Evolutionary conservation across 2,329 filamentous ascomycete species (phyloP), one percentile per base, ranked within the genome.

Genomic region (Alternaria longipes): DNA sequence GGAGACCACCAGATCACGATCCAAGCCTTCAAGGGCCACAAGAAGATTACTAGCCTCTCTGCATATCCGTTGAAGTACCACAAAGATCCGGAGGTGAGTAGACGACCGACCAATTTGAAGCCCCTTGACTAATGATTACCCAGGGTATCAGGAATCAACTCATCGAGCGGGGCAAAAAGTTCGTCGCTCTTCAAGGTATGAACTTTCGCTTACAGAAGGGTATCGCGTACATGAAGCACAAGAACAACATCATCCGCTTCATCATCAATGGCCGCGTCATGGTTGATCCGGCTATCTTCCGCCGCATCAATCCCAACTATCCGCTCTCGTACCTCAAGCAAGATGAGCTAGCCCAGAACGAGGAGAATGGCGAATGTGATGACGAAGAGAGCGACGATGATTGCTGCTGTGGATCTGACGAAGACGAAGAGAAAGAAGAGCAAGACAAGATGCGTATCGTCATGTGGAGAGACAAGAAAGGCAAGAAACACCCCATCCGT

Each of bases 181-280:
- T 97, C 72, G 90, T 94, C 9, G 80, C 86, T 0, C 84, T 97
- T n/a, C 86, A 89, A 64, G 93, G 93, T 22, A 91, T 93, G 78
- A 89, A 94, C 69, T 97, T 95, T 81, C 90, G 89, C 68, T 89
- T 87, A 71, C 91, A 94, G 76, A 90, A 94, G 56, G 93, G 93
- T 3, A 88, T 97, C 80, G 93, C 91, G 0, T 97, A 93, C 78
- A 87, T 89, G 81, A 96, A 94, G 82, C 90, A 91, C 77, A 92
- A 92, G 82, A 90, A 90, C 70, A 82, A 84, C 60, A 82, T 92
- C 14, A 81, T 91, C 74, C 94, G 93, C 76, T 90, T 96, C 78
- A 93, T 93, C 73, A 90, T 97, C 76, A 92, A 93, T 64, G 91
- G 93, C 18, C 89, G 94, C 30, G 86, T 97, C 64, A 97, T 97